Evolutionary conservation across 148 eudicot genomes (phyloP).

Genomic region (Chenopodium album): DNA sequence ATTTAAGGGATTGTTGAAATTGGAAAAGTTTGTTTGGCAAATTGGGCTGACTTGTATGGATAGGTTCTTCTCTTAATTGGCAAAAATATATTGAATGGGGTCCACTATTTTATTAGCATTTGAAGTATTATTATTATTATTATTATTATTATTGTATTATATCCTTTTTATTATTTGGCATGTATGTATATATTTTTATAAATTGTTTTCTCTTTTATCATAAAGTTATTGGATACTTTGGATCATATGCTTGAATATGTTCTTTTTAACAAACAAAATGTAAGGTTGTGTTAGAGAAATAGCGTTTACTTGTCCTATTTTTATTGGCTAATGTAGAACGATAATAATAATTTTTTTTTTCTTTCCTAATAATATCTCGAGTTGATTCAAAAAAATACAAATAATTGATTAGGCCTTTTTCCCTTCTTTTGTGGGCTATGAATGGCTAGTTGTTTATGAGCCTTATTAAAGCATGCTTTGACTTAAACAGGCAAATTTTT

Average conservation of each 20-base stretch:
- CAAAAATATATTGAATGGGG: constrained; percentile 22
- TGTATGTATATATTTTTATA: too few relatives aligned
- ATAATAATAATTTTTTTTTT: not conserved
- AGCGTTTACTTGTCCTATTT: constrained; percentile 24
- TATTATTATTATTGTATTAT: not conserved
- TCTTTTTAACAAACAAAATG: constrained; percentile 16
- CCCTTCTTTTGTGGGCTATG: not conserved
- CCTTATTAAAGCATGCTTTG: constrained; percentile 14
- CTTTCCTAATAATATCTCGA: not conserved
- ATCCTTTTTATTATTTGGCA: not conserved
- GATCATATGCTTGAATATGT: constrained; percentile 12
- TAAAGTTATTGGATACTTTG: not conserved
- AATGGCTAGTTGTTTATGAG: not conserved
- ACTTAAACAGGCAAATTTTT: not conserved
- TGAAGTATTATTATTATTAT: not conserved
- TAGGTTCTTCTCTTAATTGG: constrained; percentile 33
- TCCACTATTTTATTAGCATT: constrained; percentile 11
- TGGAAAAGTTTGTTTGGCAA: constrained; percentile 34
- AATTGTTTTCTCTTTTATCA: not conserved
- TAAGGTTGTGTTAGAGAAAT: constrained; percentile 14
- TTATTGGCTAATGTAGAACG: constrained; percentile 5
- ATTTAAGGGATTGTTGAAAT: constrained; percentile 20
- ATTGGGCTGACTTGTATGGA: constrained; percentile 44
- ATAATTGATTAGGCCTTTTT: not conserved
- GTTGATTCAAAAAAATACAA: not conserved